Base-by-base conservation (phyloP, 2,329 filamentous ascomycete genomes). In the Cladosporium phlei region DNA sequence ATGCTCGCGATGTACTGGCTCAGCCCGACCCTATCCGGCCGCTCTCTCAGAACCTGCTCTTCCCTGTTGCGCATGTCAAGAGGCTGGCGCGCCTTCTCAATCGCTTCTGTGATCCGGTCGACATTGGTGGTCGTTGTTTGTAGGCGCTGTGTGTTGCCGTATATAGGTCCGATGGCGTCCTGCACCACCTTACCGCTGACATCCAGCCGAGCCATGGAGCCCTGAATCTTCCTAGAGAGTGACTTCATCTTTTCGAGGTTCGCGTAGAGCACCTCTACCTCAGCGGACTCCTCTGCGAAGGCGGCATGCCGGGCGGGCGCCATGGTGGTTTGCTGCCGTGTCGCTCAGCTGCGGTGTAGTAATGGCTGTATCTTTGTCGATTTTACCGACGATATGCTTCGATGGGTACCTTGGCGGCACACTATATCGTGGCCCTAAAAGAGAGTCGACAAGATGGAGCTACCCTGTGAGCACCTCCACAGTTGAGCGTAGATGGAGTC, bases 141-240 rank as follows among this genome's bases (percentile, higher is more conserved):
- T 17, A 97, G 76, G 52, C 83, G 85, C 66, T 88, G 86, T 1
- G 93, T 97, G 66, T 96, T 94, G 58, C 86, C 87, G 63, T 90
- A 94, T 32, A 98, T 84, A 7, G 93, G 93, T 1, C 88, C 88
- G 47, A 94, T 89, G 9, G 94, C 90, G 62, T 95, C 88, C 60
- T 88, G 85, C 16, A 97, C 89, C 50, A 86, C 90, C 69, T 89
- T 88, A 14, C 91, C 93, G 44, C 88, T 94, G 28, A 84, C 81
- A 59, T 97, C 89, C 25, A 98, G 75, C 47, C 90, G 80, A 28
- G 82, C 79, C 56, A 96, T 77, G 42, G 88, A 95, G 21, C 86
- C 85, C 67, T 95, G 86, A 47, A 98, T 96, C 74, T 95, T 95
- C 73, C 93, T 95, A 24, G 89, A 95, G 64, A 97, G 78, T 62